Conservation (phyloP, 192 early-diverging fungal species). For the Dissophora globulifera region DNA sequence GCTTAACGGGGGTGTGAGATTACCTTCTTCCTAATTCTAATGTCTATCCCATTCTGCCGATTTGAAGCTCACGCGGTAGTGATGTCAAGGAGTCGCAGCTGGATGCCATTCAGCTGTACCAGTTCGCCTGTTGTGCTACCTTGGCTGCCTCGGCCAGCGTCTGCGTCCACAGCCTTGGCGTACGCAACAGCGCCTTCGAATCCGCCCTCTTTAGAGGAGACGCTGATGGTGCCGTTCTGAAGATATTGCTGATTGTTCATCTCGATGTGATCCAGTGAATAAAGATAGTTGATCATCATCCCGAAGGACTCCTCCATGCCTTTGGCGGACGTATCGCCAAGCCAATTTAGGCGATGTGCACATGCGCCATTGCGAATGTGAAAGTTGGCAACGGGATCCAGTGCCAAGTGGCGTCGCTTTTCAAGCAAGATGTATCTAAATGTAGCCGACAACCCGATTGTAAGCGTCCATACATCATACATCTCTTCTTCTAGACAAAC, state of each 20-base stretch:
- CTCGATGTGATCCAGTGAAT: conserved; percentile 79
- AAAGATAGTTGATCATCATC: conserved; percentile 96
- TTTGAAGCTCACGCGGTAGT: conserved; percentile 9
- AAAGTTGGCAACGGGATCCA: conserved; percentile 96
- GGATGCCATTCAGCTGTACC: conserved; percentile 7
- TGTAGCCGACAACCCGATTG: too few relatives aligned
- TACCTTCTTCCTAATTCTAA: too few relatives aligned
- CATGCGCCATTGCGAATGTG: conserved; percentile 95
- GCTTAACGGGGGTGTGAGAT: too few relatives aligned
- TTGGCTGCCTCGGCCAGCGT: background rate
- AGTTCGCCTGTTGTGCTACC: conserved; percentile 2
- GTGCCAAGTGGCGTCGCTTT: conserved; percentile 70
- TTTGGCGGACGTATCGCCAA: conserved; percentile 81
- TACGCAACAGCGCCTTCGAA: conserved; percentile 12
- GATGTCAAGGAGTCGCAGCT: conserved; percentile 8
- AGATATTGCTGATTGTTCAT: conserved; percentile 84
- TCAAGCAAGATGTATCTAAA: conserved; percentile 73
- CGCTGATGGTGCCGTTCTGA: conserved; percentile 68
- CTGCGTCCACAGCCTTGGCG: background rate
- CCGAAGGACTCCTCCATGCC: conserved; percentile 89
- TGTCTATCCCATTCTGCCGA: too few relatives aligned
- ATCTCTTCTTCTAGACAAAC: too few relatives aligned
- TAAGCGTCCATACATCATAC: too few relatives aligned
- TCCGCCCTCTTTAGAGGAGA: conserved; percentile 27
- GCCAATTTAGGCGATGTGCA: conserved; percentile 89